Percentiles rank a stretch among this genome's conserved stretches.
Evolutionary conservation across 2,329 filamentous ascomycete species (phyloP).

Genomic region (Lasiodiplodia gonubiensis): DNA sequence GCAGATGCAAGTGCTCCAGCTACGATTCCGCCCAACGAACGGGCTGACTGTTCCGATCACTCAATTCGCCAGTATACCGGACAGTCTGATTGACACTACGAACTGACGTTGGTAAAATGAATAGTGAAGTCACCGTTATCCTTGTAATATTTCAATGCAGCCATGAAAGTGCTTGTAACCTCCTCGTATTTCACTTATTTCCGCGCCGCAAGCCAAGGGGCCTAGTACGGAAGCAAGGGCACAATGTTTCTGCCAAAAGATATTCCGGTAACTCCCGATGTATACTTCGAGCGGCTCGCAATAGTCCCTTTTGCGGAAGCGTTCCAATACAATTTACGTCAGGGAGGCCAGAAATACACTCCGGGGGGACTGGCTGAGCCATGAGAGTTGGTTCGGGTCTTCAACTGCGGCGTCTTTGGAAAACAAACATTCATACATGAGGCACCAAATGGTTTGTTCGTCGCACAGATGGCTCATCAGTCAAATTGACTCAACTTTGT

Average conservation of each 20-base stretch:
- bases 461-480: too few relatives aligned
- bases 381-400: background rate
- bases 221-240: background rate
- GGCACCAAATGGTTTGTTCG: too few relatives aligned
- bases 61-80: background rate
- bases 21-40: background rate
- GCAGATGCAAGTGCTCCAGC: background rate
- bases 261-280: background rate
- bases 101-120: background rate
- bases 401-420: background rate
- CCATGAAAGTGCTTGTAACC: background rate
- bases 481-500: too few relatives aligned
- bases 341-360: background rate
- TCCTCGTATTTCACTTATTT: background rate
- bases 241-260: background rate
- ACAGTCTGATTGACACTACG: too few relatives aligned
- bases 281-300: background rate
- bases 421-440: background rate
- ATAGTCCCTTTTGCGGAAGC: background rate
- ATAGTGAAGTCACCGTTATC: background rate
- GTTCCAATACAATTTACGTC: background rate
- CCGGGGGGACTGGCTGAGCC: background rate
- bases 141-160: background rate
- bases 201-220: background rate
- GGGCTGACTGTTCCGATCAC: background rate